Base-by-base conservation (phyloP, 1,284 basidiomycete species). In the Neonothopanus nambi region DNA sequence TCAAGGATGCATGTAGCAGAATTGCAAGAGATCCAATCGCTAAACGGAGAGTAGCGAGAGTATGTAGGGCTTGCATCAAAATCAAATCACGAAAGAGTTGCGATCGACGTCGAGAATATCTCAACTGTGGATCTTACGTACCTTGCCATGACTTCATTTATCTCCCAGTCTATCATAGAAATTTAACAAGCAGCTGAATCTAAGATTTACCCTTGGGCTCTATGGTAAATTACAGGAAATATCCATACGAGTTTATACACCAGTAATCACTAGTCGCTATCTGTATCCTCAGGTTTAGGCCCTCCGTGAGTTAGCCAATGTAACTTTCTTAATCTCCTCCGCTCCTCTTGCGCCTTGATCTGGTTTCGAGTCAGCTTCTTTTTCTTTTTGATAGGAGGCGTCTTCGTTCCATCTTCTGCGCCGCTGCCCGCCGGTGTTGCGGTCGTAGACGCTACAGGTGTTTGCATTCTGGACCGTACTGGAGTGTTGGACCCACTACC, bases 281-380 rank as follows among this genome's bases (percentile, higher is more conserved):
- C 89, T 18, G 86, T 91, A 60, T 91, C 89, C 66, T 91, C 89
- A 51, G 89, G 89, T 63, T 84, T 88, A 36, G 82, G 80, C 24
- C 82, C 93, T 50, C 95, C 95, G 65, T 82, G 83, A 18, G 80
- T 84, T 56, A 97, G 75, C 93, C 93, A 98, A 57, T 82, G 78
- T 57, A 96, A 67, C 73, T 94, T 94, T 61, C 93, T 78, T 64
- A 86, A 67, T 59, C 85, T 77, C 65, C 91, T 76, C 56, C 93
- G 78, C 71, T 94, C 93, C 70, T 93, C 92, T 69, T 85, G 87
- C 7, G 82, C 92, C 72, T 97, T 97, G 60, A 89, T 43, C 69
- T 96, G 92, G 74, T 97, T 97, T 57, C 94, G 81, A 7, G 94
- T 95, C 70, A 81, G 48, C 75, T 94, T 95, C 80, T 96, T 97